Percentiles rank a stretch among this genome's conserved stretches.
phyloP scores from a whole-genome alignment of 345 rosid species.

The Arabis alpina region DNA sequence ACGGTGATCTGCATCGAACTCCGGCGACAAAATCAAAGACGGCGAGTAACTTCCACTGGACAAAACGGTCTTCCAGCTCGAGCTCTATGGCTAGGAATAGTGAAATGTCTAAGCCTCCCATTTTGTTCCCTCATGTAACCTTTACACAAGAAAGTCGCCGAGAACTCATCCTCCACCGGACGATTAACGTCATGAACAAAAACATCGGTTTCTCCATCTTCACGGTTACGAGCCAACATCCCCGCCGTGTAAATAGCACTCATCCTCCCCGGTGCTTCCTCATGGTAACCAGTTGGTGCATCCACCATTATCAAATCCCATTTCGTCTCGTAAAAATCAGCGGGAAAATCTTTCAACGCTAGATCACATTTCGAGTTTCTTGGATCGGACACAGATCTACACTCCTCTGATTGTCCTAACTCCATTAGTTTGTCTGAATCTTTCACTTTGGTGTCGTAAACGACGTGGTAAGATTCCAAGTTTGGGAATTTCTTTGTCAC shows the following conservation, averaged over 20 bases:
- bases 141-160: slow-evolving; percentile 72
- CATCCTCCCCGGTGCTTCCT: slow-evolving; percentile 94
- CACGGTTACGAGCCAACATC: slow-evolving; percentile 79
- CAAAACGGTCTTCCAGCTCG: slow-evolving; percentile 65
- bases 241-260: slow-evolving; percentile 86
- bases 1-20: slow-evolving; percentile 21
- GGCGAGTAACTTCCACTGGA: slow-evolving; percentile 48
- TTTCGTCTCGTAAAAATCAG: slow-evolving; percentile 64
- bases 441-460: slow-evolving; percentile 75
- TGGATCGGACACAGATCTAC: slow-evolving; percentile 68
- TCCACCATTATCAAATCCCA: slow-evolving; percentile 97
- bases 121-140: slow-evolving; percentile 76
- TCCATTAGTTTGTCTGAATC: slow-evolving; percentile 70
- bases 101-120: slow-evolving; percentile 84
- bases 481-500: slow-evolving; percentile 64
- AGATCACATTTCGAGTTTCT: slow-evolving; percentile 75
- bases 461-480: slow-evolving; percentile 75
- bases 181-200: slow-evolving; percentile 91
- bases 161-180: slow-evolving; percentile 76
- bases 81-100: slow-evolving; percentile 74
- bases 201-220: slow-evolving; percentile 75
- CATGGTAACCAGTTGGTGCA: slow-evolving; percentile 83
- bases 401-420: slow-evolving; percentile 66
- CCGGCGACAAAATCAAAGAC: slow-evolving; percentile 21
- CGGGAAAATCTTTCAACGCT: slow-evolving; percentile 73